Conservation (phyloP, 2,329 filamentous ascomycete genomes). For the Ceratocystis eucalypticola region DNA sequence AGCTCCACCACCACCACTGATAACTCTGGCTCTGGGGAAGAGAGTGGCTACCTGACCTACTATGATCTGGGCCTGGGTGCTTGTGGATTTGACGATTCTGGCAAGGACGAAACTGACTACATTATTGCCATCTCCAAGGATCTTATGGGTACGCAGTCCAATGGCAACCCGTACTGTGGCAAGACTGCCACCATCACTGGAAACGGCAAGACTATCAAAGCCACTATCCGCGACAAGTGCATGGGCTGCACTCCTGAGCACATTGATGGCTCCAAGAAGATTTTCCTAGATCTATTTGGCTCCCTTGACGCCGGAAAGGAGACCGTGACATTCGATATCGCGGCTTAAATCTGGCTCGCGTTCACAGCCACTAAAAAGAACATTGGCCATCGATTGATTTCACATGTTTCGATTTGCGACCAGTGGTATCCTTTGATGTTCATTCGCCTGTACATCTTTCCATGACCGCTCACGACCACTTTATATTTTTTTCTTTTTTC, state of each 20-base stretch:
- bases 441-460: constrained; percentile 8
- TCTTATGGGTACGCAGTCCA: constrained; percentile 51
- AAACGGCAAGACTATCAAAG: constrained; percentile 44
- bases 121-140: constrained; percentile 55
- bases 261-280: constrained; percentile 48
- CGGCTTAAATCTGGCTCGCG: constrained; percentile 23
- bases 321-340: constrained; percentile 35
- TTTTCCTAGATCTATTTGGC: constrained; percentile 41
- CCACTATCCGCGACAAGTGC: constrained; percentile 61
- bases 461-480: constrained; percentile 11
- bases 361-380: not conserved
- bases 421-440: not conserved
- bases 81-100: constrained; percentile 51
- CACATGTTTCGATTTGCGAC: not conserved
- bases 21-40: constrained; percentile 22
- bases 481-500: constrained; percentile 5
- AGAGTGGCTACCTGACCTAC: constrained; percentile 58
- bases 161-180: constrained; percentile 58
- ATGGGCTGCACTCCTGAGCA: constrained; percentile 44
- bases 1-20: not conserved
- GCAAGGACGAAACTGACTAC: constrained; percentile 39
- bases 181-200: constrained; percentile 50
- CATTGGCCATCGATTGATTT: not conserved
- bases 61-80: constrained; percentile 55
- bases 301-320: constrained; percentile 33